phyloP scores from a whole-genome alignment of 495 filamentous ascomycete genomes.

The Aspergillus leporis region DNA sequence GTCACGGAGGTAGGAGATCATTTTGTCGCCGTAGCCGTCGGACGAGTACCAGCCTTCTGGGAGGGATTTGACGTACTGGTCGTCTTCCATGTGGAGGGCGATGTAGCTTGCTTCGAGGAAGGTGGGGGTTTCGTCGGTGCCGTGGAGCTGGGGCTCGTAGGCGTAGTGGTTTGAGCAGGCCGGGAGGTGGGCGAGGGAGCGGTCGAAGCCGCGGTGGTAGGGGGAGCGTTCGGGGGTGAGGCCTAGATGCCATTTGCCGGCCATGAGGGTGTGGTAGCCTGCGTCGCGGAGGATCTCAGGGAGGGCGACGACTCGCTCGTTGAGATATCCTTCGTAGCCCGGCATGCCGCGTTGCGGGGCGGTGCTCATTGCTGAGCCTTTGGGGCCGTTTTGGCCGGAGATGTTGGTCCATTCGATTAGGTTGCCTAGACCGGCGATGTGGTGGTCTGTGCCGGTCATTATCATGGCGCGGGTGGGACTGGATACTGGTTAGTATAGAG shows the following conservation, averaged over 20 bases:
- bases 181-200: conserved; percentile 53
- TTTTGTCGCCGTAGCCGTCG: conserved; percentile 53
- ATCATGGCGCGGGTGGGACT: conserved; percentile 63
- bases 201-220: conserved; percentile 44
- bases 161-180: conserved; percentile 64
- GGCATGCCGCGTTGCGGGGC: conserved; percentile 56
- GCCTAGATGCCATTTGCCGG: conserved; percentile 59
- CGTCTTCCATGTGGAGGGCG: conserved; percentile 61
- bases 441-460: conserved; percentile 49
- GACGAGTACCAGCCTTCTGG: conserved; percentile 59
- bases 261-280: conserved; percentile 64
- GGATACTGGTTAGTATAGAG: background rate
- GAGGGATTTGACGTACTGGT: conserved; percentile 52
- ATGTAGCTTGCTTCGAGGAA: conserved; percentile 54
- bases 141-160: conserved; percentile 54
- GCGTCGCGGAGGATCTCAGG: conserved; percentile 62
- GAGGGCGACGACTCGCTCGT: conserved; percentile 60
- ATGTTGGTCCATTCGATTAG: conserved; percentile 53
- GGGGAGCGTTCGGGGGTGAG: conserved; percentile 47
- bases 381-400: conserved; percentile 46
- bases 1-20: conserved; percentile 54
- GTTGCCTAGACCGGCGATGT: conserved; percentile 48
- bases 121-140: conserved; percentile 45
- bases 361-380: conserved; percentile 43
- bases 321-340: conserved; percentile 66